These are phyloP conservation scores for Chaetomium globosum DNA, from an alignment of 2,329 filamentous ascomycete species.

Conservation along the genomic window DNA sequence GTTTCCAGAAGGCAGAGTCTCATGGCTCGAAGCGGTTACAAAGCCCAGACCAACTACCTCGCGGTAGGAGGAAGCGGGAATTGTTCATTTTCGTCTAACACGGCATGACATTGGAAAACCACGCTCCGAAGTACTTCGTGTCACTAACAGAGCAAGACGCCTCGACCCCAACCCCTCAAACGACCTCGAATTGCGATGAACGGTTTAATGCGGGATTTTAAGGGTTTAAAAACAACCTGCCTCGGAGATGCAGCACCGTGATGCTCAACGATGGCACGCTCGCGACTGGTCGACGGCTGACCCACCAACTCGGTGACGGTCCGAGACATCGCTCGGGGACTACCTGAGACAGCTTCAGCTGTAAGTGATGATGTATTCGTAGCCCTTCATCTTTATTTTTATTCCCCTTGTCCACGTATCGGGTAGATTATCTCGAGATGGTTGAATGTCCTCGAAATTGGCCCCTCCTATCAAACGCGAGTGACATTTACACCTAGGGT, in stretches of 20 bases:
- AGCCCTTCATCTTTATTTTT: too few species aligned
- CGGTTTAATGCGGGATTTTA: slow-evolving; percentile 2
- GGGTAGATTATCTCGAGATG: background rate
- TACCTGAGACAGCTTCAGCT: background rate
- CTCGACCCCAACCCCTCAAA: background rate
- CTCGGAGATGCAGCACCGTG: slow-evolving; percentile 6
- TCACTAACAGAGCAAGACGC: background rate
- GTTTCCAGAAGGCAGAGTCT: background rate
- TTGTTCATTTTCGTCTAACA: background rate
- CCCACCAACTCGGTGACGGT: background rate
- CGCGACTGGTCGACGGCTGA: background rate
- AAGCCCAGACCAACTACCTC: slow-evolving; percentile 23
- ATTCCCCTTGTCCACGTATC: background rate
- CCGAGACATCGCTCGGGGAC: background rate
- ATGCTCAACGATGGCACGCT: background rate
- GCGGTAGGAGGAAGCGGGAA: background rate
- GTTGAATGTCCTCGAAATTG: background rate
- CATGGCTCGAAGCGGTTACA: background rate
- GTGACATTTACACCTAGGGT: too few species aligned
- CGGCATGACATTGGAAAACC: background rate
- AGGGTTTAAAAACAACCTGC: background rate
- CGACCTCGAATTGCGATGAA: background rate
- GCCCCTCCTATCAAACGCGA: background rate
- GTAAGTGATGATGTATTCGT: too few species aligned
- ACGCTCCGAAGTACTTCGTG: too few species aligned